Conservation (phyloP, 768 basidiomycete genomes). For the Lentinula sp. region DNA sequence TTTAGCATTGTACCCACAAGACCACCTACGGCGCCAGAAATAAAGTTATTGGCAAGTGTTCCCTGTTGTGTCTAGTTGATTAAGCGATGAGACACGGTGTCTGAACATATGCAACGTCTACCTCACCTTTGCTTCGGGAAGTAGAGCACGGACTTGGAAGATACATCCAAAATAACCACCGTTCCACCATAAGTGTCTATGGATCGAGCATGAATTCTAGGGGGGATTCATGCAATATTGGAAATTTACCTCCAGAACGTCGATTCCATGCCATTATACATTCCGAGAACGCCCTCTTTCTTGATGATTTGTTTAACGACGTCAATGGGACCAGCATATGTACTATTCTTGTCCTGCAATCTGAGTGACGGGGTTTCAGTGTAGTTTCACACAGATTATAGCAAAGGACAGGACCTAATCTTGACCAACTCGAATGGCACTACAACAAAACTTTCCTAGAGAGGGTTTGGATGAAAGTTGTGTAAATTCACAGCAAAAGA, state of each 20-base stretch:
- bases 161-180: constrained; percentile 96
- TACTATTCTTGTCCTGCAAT: constrained; percentile 89
- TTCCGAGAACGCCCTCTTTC: constrained; percentile 75
- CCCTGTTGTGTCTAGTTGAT: constrained; percentile 50
- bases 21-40: constrained; percentile 87
- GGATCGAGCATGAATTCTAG: constrained; percentile 5
- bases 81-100: background rate
- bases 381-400: background rate
- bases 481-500: background rate
- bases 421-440: constrained; percentile 97
- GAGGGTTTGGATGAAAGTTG: background rate
- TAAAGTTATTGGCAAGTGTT: constrained; percentile 84
- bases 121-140: constrained; percentile 82
- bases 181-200: constrained; percentile 84
- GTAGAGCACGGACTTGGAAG: constrained; percentile 69
- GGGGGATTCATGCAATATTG: background rate
- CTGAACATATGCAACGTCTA: background rate
- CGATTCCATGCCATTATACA: constrained; percentile 94
- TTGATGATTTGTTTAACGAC: constrained; percentile 76
- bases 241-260: constrained; percentile 85
- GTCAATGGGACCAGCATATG: constrained; percentile 87
- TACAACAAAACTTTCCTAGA: constrained; percentile 84
- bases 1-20: constrained; percentile 86
- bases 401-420: constrained; percentile 51
- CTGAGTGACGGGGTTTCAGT: constrained; percentile 24